Evolutionary conservation across 75 land plant genomes (phyloP).

Genomic region (Picea sitchensis): DNA sequence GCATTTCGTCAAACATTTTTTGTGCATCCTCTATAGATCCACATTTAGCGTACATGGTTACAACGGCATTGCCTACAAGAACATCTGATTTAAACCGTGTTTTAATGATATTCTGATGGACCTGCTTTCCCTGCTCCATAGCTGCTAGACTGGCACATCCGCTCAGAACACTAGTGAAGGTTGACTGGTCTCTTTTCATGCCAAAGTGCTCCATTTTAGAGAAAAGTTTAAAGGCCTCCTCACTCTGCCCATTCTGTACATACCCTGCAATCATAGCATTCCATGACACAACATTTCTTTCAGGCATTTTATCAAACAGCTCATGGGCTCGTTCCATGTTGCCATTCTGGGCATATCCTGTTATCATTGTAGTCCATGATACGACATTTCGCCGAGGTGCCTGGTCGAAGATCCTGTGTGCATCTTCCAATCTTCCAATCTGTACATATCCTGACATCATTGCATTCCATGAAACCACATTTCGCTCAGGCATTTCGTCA

Average conservation of each 20-base stretch:
- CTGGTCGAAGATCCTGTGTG: constrained; percentile 5
- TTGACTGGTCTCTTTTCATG: too few relatives aligned
- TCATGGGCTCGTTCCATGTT: too few relatives aligned
- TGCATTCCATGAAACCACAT: constrained; percentile 43
- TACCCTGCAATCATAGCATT: too few relatives aligned
- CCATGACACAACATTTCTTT: too few relatives aligned
- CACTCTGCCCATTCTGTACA: too few relatives aligned
- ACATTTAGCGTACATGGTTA: constrained; percentile 47
- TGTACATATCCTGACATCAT: constrained; percentile 39
- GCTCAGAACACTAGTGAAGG: constrained; percentile 23
- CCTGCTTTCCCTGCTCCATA: constrained; percentile 20
- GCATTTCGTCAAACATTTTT: constrained; percentile 48
- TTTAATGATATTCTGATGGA: constrained; percentile 32
- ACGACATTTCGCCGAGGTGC: too few relatives aligned
- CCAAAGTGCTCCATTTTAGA: too few relatives aligned
- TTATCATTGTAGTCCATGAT: too few relatives aligned
- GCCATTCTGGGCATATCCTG: too few relatives aligned
- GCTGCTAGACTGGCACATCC: constrained; percentile 51
- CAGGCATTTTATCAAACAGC: too few relatives aligned
- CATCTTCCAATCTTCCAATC: constrained; percentile 21
- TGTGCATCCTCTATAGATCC: constrained; percentile 32
- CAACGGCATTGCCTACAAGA: constrained; percentile 40
- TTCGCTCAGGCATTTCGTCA: constrained; percentile 32
- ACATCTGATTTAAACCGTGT: constrained; percentile 31
- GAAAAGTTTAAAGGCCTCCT: too few relatives aligned